Evolutionary conservation across 176 grass and related monocot species (phyloP), one percentile per base, ranked within the genome.

Genomic region (Neostapfia colusana): DNA sequence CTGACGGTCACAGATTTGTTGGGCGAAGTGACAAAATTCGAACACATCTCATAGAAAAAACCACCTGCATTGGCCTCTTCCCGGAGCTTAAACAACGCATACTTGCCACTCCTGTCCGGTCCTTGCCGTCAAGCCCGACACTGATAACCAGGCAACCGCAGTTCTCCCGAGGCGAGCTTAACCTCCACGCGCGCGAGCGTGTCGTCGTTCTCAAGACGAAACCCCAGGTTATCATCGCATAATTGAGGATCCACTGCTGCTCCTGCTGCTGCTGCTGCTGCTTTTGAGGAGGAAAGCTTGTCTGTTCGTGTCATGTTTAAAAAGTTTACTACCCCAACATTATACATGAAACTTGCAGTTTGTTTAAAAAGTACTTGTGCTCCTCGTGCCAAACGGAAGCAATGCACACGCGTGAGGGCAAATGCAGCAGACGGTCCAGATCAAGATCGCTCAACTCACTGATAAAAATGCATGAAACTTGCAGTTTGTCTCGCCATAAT

Each of bases 211-310:
- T 83, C 81, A 53, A 79, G 69, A 56, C 43, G 67, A n/a, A 72
- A 67, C 50, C 9, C 67, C 70, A 46, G 55, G 75, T 62, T 57
- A 46, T 73, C 75, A 83, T 88, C 69, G 70, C 64, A 65, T 84
- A 80, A 70, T 69, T 70, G 75, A 34, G 79, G 63, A 8, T 84
- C 39, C 70, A 23, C 80, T 74, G 27, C n/a, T n/a, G n/a, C n/a
- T n/a, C n/a, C n/a, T n/a, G n/a, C n/a, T n/a, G n/a, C n/a, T n/a
- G n/a, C 39, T 69, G 74, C 76, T 65, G 77, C 81, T 70, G 77
- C 86, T 88, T 84, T 88, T 84, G 17, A 88, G 86, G 70, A 76
- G 28, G 45, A 80, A 84, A 80, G 76, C 46, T 49, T 81, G 76
- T 80, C 70, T 75, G 63, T 10, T 76, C 86, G 64, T 75, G 81